phyloP scores from a whole-genome alignment of 2,329 filamentous ascomycete genomes.

The Hyphodiscus sp. region DNA sequence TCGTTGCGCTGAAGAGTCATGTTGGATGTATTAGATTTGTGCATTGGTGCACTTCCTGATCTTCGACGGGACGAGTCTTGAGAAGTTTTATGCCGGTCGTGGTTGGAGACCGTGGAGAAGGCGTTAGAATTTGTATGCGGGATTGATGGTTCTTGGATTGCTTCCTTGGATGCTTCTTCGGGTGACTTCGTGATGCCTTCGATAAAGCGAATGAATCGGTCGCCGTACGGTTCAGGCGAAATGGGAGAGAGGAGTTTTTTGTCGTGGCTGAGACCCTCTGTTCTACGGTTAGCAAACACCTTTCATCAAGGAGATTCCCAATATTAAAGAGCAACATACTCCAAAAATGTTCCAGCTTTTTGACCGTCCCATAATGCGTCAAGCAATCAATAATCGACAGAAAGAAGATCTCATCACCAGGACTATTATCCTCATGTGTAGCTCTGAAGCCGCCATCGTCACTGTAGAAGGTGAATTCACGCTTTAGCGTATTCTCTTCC shows the following conservation, averaged over 20 bases:
- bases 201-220: slow-evolving; percentile 91
- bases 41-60: slow-evolving; percentile 19
- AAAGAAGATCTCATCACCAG: slow-evolving; percentile 93
- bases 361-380: slow-evolving; percentile 91
- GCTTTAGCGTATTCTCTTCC: slow-evolving; percentile 63
- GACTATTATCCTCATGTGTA: slow-evolving; percentile 80
- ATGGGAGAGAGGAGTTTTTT: slow-evolving; percentile 87
- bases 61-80: slow-evolving; percentile 16
- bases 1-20: slow-evolving; percentile 22
- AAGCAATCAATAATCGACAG: slow-evolving; percentile 97
- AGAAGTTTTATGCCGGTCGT: background rate
- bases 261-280: slow-evolving; percentile 72
- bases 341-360: slow-evolving; percentile 94
- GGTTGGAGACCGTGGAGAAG: slow-evolving; percentile 3
- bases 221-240: slow-evolving; percentile 83
- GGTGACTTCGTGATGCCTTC: slow-evolving; percentile 82
- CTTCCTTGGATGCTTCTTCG: slow-evolving; percentile 73
- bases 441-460: slow-evolving; percentile 92
- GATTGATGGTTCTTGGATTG: slow-evolving; percentile 7
- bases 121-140: slow-evolving; percentile 24
- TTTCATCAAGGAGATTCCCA: background rate
- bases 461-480: slow-evolving; percentile 77
- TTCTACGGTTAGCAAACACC: slow-evolving; percentile 15
- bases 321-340: slow-evolving; percentile 36
- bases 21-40: slow-evolving; percentile 18